Conservation (phyloP, 352 stramenopile genomes). For the Phytophthora macrochlamydospora region DNA sequence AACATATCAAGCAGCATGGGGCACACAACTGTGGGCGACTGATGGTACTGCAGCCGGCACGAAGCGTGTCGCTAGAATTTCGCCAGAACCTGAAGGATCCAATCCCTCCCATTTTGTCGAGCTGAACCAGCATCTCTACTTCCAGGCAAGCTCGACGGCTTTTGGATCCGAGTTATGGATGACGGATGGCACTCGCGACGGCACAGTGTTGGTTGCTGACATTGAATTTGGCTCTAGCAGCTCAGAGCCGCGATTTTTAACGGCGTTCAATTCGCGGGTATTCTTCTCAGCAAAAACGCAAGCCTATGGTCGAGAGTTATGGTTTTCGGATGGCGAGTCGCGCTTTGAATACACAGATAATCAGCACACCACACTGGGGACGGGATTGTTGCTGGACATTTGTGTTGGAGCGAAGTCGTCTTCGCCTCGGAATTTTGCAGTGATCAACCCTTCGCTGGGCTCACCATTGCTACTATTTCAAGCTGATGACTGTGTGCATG, state of each 20-base stretch:
- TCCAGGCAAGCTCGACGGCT: conserved; percentile 59
- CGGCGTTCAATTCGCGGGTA: conserved; percentile 34
- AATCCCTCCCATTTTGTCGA: conserved; percentile 48
- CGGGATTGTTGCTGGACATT: conserved; percentile 68
- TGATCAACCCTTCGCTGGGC: conserved; percentile 11
- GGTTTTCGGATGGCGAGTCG: conserved; percentile 54
- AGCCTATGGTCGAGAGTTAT: conserved; percentile 56
- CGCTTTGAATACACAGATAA: conserved; percentile 35
- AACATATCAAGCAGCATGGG: conserved; percentile 20
- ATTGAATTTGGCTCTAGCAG: conserved; percentile 49
- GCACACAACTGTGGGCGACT: conserved; percentile 80
- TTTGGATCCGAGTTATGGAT: conserved; percentile 80
- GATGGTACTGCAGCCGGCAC: conserved; percentile 80
- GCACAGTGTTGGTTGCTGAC: conserved; percentile 64
- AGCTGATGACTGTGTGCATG: conserved; percentile 82
- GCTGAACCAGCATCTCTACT: conserved; percentile 56
- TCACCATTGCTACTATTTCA: conserved; percentile 69
- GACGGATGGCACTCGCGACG: conserved; percentile 58
- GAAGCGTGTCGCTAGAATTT: conserved; percentile 58
- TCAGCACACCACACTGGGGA: conserved; percentile 37
- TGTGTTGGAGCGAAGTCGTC: conserved; percentile 48
- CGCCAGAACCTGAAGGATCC: conserved; percentile 21
- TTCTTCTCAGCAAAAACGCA: conserved; percentile 63
- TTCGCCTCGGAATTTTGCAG: conserved; percentile 53
- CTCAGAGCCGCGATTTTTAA: conserved; percentile 46